Evolutionary conservation across 1,284 basidiomycete species (phyloP), one percentile per base, ranked within the genome.

Genomic region (Termitomyces sp.): DNA sequence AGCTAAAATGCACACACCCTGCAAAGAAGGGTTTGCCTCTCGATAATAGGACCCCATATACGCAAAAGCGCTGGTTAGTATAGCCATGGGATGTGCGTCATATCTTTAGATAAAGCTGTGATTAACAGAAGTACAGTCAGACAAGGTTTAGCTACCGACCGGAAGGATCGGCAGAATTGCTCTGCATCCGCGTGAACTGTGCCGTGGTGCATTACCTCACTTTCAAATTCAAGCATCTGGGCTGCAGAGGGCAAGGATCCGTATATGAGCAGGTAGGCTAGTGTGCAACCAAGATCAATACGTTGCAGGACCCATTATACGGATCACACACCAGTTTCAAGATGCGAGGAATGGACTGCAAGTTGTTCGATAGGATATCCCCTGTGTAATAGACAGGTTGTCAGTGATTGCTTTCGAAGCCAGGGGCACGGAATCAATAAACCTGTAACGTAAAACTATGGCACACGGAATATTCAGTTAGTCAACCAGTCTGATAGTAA

Each of bases 321-420:
- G 15, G 12, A 39, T 24, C 39, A 58, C 66, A 43, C 38, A 74
- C 75, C 73, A 15, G 82, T 80, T 67, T 95, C 92, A 33, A 94
- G 78, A 73, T 92, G 93, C 1, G 79, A 82, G 1, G 87, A 90
- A 54, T 84, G 79, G 43, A 83, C 71, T 1, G 92, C 91, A 26
- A 95, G 82, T 66, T 94, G 87, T 67, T 95, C 92, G 61, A 95
- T 94, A 8, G 92, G 92, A 67, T 92, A 94, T n/a, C 92, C 92
- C 72, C 91, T 89, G 64, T 89, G 64, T 13, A 0, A 36, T n/a
- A 31, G 46, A 28, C 13, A 31, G 34, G 19, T 15, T 15, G 28
- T 59, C 41, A 52, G 30, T 26, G 9, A 9, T 2, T n/a, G 40
- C 17, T 26, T 19, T 8, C 15, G 10, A 43, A 24, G 34, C 19